Evolutionary conservation across 805 yeast genomes (phyloP).

Genomic region (Saccharomycopsis javanensis): DNA sequence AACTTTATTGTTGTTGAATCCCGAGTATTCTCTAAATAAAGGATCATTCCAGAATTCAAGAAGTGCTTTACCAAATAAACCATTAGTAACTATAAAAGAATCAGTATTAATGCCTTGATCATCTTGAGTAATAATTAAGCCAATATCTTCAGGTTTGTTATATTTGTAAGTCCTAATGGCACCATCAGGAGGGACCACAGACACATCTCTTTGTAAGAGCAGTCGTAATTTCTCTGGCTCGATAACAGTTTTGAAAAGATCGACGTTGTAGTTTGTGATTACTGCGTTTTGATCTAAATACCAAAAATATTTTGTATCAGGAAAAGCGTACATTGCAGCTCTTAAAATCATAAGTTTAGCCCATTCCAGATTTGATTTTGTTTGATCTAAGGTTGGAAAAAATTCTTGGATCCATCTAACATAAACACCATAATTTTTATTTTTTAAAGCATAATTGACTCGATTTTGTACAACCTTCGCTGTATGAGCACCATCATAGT

Average conservation of each 20-base stretch:
- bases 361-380: slow-evolving; percentile 47
- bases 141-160: slow-evolving; percentile 43
- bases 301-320: slow-evolving; percentile 86
- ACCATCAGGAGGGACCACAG: slow-evolving; percentile 63
- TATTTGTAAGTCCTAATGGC: slow-evolving; percentile 59
- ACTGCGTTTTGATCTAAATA: slow-evolving; percentile 70
- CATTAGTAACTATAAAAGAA: slow-evolving; percentile 65
- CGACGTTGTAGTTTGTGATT: slow-evolving; percentile 60
- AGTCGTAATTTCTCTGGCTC: slow-evolving; percentile 51
- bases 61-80: slow-evolving; percentile 52
- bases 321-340: slow-evolving; percentile 92
- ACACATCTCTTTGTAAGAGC: slow-evolving; percentile 56
- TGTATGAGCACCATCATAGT: slow-evolving; percentile 47
- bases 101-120: slow-evolving; percentile 52
- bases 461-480: slow-evolving; percentile 73
- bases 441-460: slow-evolving; percentile 72
- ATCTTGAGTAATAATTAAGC: slow-evolving; percentile 62
- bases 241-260: slow-evolving; percentile 50
- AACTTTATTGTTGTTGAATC: slow-evolving; percentile 42
- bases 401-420: slow-evolving; percentile 83
- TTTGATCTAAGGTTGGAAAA: slow-evolving; percentile 44
- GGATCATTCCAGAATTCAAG: slow-evolving; percentile 77
- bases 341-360: slow-evolving; percentile 53
- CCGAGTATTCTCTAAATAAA: slow-evolving; percentile 54
- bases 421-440: slow-evolving; percentile 72